Conservation (phyloP, 768 basidiomycete species). For the Leccinum subgranulosum region DNA sequence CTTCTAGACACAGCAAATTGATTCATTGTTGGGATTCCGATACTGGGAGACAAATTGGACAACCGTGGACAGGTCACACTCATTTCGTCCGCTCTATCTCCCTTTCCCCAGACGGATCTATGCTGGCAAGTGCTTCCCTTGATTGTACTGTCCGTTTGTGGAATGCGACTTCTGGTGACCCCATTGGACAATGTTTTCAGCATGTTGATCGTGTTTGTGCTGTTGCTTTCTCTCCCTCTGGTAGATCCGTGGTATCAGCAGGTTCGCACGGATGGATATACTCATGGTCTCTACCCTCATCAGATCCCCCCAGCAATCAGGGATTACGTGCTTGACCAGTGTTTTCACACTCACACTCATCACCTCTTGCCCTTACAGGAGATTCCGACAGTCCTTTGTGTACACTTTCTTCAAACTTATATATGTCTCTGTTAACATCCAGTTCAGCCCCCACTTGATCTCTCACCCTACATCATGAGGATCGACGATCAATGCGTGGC, state of each 20-base stretch:
- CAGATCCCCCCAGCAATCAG: not conserved
- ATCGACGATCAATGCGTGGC: not conserved
- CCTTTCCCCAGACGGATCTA: slow-evolving; percentile 4
- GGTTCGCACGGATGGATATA: not conserved
- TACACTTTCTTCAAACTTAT: not conserved
- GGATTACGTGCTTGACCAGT: not conserved
- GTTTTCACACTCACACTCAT: not conserved
- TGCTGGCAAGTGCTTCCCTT: slow-evolving; percentile 4
- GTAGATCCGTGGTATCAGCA: not conserved
- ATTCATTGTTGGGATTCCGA: slow-evolving; percentile 9
- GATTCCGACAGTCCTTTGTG: not conserved
- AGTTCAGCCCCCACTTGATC: not conserved
- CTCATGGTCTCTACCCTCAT: not conserved
- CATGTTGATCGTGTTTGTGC: not conserved
- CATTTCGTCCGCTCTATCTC: not conserved
- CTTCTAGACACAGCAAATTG: not conserved
- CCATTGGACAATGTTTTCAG: not conserved
- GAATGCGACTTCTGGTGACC: not conserved
- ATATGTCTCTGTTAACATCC: not conserved
- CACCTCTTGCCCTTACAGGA: not conserved
- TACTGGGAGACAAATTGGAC: slow-evolving; percentile 1
- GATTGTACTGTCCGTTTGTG: slow-evolving; percentile 11
- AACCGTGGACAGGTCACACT: slow-evolving; percentile 15
- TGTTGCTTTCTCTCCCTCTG: not conserved
- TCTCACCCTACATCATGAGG: slow-evolving; percentile 6